Evolutionary conservation across 202 grass and related monocot genomes (phyloP), one percentile per base, ranked within the genome.

Genomic region (Digitaria exilis): DNA sequence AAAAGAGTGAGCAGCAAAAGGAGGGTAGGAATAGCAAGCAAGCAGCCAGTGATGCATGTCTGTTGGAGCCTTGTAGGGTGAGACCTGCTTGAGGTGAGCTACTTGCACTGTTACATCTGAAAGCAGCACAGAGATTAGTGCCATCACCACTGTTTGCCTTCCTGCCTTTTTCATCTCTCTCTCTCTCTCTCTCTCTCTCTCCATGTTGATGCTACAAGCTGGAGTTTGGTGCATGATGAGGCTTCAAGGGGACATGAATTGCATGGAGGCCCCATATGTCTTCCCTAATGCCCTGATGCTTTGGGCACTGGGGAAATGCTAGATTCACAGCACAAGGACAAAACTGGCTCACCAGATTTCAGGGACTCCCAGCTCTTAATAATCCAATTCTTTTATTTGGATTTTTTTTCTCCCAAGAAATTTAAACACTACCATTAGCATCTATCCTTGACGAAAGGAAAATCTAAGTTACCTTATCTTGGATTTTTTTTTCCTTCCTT

Each of bases 141-240:
- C 48, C 34, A 64, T 79, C 57, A 60, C 83, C 24, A 73, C 88
- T 89, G 56, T 85, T 85, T 85, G 82, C 65, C 51, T 57, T 71
- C 65, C 45, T 37, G 22, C 65, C 65, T 56, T 80, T 19, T 19
- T 34, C 45, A 43, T 28, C 49, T 75, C 39, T 46, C 58, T 80
- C 79, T 83, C 68, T n/a, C n/a, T n/a, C n/a, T n/a, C n/a, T n/a
- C n/a, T 77, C 65, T 77, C 48, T 64, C 83, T 84, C 62, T 57
- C 16, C 26, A 37, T 78, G 69, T 80, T 66, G 76, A 70, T 84
- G 43, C 69, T 54, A 78, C 84, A 88, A 86, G 80, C 84, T 79
- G 85, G 87, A 87, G 80, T 88, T 92, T 80, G 85, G 87, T 94
- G 79, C 54, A 88, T 93, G 85, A 88, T 88, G 63, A 77, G 69